Conservation (phyloP, 2,329 filamentous ascomycete species). For the Pezicula neosporulosa region DNA sequence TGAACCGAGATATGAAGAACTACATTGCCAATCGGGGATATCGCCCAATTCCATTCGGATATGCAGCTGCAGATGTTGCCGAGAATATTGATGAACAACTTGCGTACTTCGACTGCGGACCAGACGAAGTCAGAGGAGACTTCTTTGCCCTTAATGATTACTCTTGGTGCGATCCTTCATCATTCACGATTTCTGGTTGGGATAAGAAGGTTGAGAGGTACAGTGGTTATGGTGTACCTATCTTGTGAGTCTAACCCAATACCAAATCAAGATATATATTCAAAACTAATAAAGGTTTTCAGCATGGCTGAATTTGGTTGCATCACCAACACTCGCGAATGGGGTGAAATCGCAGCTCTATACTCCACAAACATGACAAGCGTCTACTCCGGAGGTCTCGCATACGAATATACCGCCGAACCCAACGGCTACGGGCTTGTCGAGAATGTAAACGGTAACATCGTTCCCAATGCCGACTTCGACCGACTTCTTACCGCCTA, state of each 20-base stretch:
- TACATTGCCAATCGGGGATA: slow-evolving; percentile 46
- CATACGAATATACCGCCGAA: slow-evolving; percentile 91
- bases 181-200: slow-evolving; percentile 60
- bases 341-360: slow-evolving; percentile 73
- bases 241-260: slow-evolving; percentile 32
- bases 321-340: slow-evolving; percentile 75
- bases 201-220: slow-evolving; percentile 67
- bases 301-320: slow-evolving; percentile 87
- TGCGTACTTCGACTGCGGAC: slow-evolving; percentile 71
- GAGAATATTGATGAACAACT: slow-evolving; percentile 68
- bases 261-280: background rate
- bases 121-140: slow-evolving; percentile 62
- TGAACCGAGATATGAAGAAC: slow-evolving; percentile 53
- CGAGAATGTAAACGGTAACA: slow-evolving; percentile 26
- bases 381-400: slow-evolving; percentile 95
- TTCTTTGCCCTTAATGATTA: slow-evolving; percentile 68
- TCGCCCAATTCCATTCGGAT: slow-evolving; percentile 51
- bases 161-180: slow-evolving; percentile 61
- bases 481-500: slow-evolving; percentile 41
- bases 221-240: slow-evolving; percentile 63
- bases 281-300: background rate
- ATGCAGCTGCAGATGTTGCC: slow-evolving; percentile 63
- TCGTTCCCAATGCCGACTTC: slow-evolving; percentile 43
- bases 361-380: slow-evolving; percentile 80
- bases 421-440: slow-evolving; percentile 66